Percentiles rank a stretch among this genome's conserved stretches.
Evolutionary conservation across 208 protist genomes (phyloP).

Genomic region (Phytomonas sp.): DNA sequence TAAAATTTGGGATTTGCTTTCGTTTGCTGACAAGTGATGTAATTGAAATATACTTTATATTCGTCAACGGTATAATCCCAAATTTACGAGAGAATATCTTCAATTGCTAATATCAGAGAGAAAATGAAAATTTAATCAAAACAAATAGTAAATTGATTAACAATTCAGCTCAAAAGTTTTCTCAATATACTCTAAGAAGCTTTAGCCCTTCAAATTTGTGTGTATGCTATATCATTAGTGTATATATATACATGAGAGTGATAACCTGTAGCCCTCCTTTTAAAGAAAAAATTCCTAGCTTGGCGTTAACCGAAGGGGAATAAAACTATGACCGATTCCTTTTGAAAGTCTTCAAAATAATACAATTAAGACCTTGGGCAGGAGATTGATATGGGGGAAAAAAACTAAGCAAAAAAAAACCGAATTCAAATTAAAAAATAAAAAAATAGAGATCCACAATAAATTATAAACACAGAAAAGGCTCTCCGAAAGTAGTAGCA

Average conservation of each 20-base stretch:
- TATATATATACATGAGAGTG: neutral
- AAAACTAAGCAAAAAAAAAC: slow-evolving; percentile 7
- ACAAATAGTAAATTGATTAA: neutral
- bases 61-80: neutral
- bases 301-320: slow-evolving; percentile 6
- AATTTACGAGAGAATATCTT: slow-evolving; percentile 1
- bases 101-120: neutral
- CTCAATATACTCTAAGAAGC: neutral
- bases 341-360: neutral
- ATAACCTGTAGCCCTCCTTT: neutral
- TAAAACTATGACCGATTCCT: slow-evolving; percentile 9
- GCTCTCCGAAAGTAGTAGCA: neutral
- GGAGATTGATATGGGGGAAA: neutral
- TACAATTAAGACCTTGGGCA: neutral
- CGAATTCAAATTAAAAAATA: slow-evolving; percentile 7
- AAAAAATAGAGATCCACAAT: neutral
- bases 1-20: neutral
- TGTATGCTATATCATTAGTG: neutral
- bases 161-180: neutral
- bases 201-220: neutral
- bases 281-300: neutral
- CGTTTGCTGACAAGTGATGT: neutral
- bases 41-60: neutral
- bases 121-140: neutral
- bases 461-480: neutral